Evolutionary conservation across 352 stramenopile species (phyloP).

Genomic region (Plasmopara viticola): DNA sequence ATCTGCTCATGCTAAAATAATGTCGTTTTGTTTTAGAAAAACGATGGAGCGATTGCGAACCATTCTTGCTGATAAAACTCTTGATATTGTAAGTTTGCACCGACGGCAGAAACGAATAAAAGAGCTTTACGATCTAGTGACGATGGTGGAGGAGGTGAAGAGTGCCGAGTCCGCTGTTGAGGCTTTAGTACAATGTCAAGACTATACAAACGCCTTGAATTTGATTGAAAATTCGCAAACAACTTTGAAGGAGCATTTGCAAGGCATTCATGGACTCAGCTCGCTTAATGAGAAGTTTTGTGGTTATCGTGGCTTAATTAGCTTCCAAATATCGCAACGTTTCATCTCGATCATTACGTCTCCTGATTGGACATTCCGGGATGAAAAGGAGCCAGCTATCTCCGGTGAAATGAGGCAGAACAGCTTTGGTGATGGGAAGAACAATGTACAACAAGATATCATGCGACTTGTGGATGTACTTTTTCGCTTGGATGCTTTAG

Average conservation of each 20-base stretch:
- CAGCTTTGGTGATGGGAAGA: conserved; percentile 29
- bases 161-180: conserved; percentile 77
- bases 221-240: conserved; percentile 68
- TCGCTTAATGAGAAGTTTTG: conserved; percentile 69
- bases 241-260: conserved; percentile 64
- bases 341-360: conserved; percentile 79
- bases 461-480: conserved; percentile 61
- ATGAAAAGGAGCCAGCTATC: conserved; percentile 31
- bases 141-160: conserved; percentile 82
- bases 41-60: conserved; percentile 81
- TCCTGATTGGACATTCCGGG: conserved; percentile 75
- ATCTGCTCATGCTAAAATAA: neutral
- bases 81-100: conserved; percentile 85
- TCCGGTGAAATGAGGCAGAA: conserved; percentile 15
- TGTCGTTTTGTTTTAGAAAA: conserved; percentile 25
- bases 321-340: conserved; percentile 66
- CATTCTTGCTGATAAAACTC: conserved; percentile 73
- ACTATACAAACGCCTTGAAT: conserved; percentile 74
- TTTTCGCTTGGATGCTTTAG: conserved; percentile 66
- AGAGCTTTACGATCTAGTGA: conserved; percentile 73
- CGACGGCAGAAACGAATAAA: conserved; percentile 73
- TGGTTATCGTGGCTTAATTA: conserved; percentile 66
- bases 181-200: conserved; percentile 76
- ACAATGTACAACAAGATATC: conserved; percentile 35
- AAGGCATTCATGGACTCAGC: conserved; percentile 72